Conservation (phyloP, 495 filamentous ascomycete species). For the Clavariopsis aquatica region DNA sequence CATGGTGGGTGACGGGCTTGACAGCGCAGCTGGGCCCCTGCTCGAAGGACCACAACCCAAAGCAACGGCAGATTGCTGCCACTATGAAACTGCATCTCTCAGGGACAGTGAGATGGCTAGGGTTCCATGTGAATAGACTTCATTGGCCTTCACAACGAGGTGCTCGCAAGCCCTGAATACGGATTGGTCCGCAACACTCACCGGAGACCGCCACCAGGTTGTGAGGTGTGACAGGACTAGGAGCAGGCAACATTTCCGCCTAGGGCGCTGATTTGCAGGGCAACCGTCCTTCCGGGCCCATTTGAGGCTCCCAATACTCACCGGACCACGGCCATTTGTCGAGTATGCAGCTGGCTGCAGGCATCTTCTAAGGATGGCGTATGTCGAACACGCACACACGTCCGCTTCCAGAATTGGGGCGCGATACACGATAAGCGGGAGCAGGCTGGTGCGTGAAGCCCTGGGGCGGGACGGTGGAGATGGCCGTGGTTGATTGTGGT, state of each 20-base stretch:
- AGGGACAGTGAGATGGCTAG: too few species aligned
- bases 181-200: conserved; percentile 7
- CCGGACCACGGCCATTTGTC: conserved; percentile 6
- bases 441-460: neutral
- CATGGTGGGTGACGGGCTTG: too few species aligned
- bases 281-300: neutral
- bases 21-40: too few species aligned
- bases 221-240: neutral
- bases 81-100: too few species aligned
- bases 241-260: conserved; percentile 10
- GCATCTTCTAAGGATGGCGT: conserved; percentile 11
- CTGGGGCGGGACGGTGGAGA: neutral
- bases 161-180: conserved; percentile 11
- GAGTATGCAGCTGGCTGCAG: neutral
- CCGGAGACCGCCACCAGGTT: conserved; percentile 12
- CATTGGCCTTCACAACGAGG: neutral
- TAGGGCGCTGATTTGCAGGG: neutral
- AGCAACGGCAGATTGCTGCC: too few species aligned
- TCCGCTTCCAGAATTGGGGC: neutral
- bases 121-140: too few species aligned
- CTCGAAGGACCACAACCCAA: too few species aligned
- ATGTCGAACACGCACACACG: neutral
- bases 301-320: conserved; percentile 4
- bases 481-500: neutral
- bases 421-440: conserved; percentile 11